Percentiles rank a stretch among this genome's conserved stretches.
phyloP scores from a whole-genome alignment of 495 filamentous ascomycete genomes.

The Evernia prunastri region DNA sequence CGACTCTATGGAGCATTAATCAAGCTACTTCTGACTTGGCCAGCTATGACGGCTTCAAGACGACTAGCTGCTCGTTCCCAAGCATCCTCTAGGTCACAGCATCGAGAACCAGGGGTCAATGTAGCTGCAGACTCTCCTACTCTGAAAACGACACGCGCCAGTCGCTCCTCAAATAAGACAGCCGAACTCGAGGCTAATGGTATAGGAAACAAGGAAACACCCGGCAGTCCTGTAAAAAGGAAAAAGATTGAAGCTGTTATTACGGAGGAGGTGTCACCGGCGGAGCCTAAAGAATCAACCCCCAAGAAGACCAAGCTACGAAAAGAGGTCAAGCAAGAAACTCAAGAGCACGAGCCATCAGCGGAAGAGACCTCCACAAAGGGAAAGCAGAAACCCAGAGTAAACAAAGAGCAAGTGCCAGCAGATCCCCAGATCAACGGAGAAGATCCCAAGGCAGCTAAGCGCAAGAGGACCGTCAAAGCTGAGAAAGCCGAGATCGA shows the following conservation, averaged over 20 bases:
- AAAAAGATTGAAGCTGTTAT: background rate
- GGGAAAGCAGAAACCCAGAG: background rate
- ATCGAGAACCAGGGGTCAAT: background rate
- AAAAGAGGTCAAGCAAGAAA: background rate
- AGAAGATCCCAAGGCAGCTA: background rate
- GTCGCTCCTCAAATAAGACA: background rate
- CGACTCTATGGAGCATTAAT: too few relatives aligned
- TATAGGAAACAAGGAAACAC: background rate
- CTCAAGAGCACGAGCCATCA: background rate
- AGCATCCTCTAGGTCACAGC: constrained; percentile 2
- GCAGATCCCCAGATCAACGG: background rate
- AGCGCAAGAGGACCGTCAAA: background rate
- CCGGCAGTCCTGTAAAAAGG: background rate
- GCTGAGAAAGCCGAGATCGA: background rate
- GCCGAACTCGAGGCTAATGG: background rate
- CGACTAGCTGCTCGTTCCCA: background rate
- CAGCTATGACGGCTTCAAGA: constrained; percentile 6
- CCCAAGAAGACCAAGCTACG: background rate
- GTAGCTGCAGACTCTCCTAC: background rate
- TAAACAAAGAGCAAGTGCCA: background rate
- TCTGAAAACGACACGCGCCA: background rate
- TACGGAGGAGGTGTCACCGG: background rate
- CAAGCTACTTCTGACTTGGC: background rate
- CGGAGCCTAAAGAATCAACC: background rate
- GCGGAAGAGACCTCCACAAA: background rate